Evolutionary conservation across 2,329 filamentous ascomycete genomes (phyloP).

Genomic region (Phoma herbarum): DNA sequence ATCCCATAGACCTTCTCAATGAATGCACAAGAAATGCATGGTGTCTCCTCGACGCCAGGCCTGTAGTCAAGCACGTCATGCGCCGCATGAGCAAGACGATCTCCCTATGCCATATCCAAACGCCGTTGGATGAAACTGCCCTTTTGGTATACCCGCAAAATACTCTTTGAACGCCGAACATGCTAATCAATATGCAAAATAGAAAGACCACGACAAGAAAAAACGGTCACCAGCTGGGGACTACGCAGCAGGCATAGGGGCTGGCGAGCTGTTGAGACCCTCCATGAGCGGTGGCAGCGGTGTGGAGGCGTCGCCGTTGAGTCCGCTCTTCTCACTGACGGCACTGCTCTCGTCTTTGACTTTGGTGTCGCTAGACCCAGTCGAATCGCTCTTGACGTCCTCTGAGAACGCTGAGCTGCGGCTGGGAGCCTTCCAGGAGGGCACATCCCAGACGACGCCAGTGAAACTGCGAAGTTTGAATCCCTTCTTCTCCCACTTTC

Average conservation of each 20-base stretch:
- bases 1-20: constrained; percentile 13
- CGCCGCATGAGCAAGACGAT: constrained; percentile 15
- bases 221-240: constrained; percentile 21
- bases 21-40: constrained; percentile 2
- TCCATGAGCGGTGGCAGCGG: constrained; percentile 56
- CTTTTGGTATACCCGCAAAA: constrained; percentile 31
- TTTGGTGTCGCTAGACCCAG: constrained; percentile 65
- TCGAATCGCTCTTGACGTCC: constrained; percentile 66
- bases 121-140: constrained; percentile 25
- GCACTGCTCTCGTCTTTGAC: constrained; percentile 66
- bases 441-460: constrained; percentile 81
- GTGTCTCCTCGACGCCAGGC: constrained; percentile 7
- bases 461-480: constrained; percentile 93
- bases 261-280: constrained; percentile 61
- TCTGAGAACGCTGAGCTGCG: constrained; percentile 63
- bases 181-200: constrained; percentile 30
- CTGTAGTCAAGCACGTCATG: constrained; percentile 16
- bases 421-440: constrained; percentile 83
- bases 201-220: constrained; percentile 3
- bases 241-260: constrained; percentile 48
- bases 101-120: constrained; percentile 27
- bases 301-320: constrained; percentile 57
- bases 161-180: constrained; percentile 38
- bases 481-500: constrained; percentile 85
- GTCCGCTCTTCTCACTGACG: constrained; percentile 68